Evolutionary conservation across 495 filamentous ascomycete species (phyloP).

Genomic region (Evernia prunastri): DNA sequence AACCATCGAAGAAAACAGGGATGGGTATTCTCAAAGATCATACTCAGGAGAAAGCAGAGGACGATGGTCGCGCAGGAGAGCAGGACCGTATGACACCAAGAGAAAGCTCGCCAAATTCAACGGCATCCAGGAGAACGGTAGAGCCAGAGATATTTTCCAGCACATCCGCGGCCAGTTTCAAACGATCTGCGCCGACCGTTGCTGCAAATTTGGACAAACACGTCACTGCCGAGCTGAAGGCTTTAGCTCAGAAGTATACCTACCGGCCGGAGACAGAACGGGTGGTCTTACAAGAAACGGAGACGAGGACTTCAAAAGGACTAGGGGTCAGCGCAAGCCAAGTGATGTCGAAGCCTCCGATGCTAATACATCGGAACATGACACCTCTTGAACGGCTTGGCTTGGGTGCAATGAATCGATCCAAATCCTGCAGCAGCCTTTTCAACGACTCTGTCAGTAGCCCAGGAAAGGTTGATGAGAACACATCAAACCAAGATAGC

Average conservation of each 20-base stretch:
- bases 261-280: conserved; percentile 9
- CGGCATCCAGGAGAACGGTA: conserved; percentile 7
- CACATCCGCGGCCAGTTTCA: conserved; percentile 8
- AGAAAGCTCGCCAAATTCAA: conserved; percentile 11
- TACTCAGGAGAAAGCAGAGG: background rate
- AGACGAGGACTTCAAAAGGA: background rate
- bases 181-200: conserved; percentile 3
- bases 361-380: conserved; percentile 29
- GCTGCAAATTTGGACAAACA: conserved; percentile 73
- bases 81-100: background rate
- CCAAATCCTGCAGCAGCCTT: conserved; percentile 29
- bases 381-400: conserved; percentile 46
- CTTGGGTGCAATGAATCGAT: conserved; percentile 40
- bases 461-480: background rate
- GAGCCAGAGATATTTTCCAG: background rate
- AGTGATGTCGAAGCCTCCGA: conserved; percentile 20
- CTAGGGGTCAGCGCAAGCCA: background rate
- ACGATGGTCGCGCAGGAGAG: conserved; percentile 1
- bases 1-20: conserved; percentile 31
- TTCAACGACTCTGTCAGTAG: background rate
- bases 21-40: conserved; percentile 26
- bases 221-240: conserved; percentile 59
- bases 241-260: conserved; percentile 26
- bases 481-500: background rate
- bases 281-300: conserved; percentile 6